Base-by-base conservation (phyloP, 78 protist genomes). In the Dictyostelium citrinum region DNA sequence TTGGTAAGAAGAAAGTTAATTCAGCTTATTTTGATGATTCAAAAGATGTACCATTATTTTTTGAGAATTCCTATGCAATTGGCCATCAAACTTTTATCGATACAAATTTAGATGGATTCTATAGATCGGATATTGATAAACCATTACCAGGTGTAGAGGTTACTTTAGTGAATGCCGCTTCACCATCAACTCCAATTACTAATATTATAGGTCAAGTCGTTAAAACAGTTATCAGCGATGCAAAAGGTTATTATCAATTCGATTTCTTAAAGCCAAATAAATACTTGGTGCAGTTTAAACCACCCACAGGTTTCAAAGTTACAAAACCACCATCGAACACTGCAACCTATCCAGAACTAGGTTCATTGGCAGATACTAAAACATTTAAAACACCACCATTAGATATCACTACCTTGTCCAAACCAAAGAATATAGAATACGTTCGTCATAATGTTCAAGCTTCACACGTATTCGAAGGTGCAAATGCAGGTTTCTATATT, bases 401-500 rank as follows among this genome's bases (percentile, higher is more conserved):
- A 5, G 22, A 35, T 64, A 2, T 84, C 0, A 37, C 5, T 8
- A 2, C 22, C 1, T 4, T 55, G 10, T 67, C 84, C 2, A 33
- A 7, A 35, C 51, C 45, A 55, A 80, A 45, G 0, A 10, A 60
- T n/a, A 16, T 24, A 12, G n/a, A 16, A 20, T 49, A 55, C 35
- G 11, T 9, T 22, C 17, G 31, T 33, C 17, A 2, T 6, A 70
- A 70, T 55, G 72, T 58, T 33, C 60, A 80, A 33, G 79, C 91
- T 6, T 1, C 24, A 7, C 4, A 27, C 1, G 27, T 77, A 9
- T 84, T 75, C 37, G 33, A 7, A 24, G 49, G 64, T 37, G 74
- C 78, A 12, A 84, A 84, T 75, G 58, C 43, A 12, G 91, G 91
- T 41, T 84, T 39, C 29, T 24, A 39, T n/a, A 39, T 37, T 8